Base-by-base conservation (phyloP, 805 yeast species). In the Spathaspora arborariae region DNA sequence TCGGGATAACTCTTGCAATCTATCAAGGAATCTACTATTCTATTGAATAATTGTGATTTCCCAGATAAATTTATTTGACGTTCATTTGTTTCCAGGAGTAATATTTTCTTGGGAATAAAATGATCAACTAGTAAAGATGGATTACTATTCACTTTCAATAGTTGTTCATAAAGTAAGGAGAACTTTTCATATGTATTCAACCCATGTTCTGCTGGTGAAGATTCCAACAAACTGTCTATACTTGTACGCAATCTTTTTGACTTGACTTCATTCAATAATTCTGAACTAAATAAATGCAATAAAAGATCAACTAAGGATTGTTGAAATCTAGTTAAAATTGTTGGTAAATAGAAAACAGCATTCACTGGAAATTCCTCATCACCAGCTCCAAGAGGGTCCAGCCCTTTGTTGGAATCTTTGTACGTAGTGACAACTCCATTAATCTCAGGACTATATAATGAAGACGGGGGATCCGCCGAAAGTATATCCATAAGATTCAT, bases 91-190 rank as follows among this genome's bases (percentile, higher is more conserved):
- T 84, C 87, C 82, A 81, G 78, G 34, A 84, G 65, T 13, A 87
- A 59, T 51, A 85, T 65, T 46, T 82, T 84, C 53, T 81, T 80
- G 6, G 94, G 90, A 60, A 85, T 81, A 55, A 80, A 87, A 61
- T 87, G 94, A 53, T 85, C 87, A 24, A 86, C 91, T 38, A 87
- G 60, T 35, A 87, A 64, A 37, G 84, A 80, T 2, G 92, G 88
- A 62, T 87, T 91, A 54, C 77, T 81, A 2, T 77, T 68, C 0
- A 82, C 64, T n/a, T 75, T 72, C 33, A 69, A 57, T 4, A 83
- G 58, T 53, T 77, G 81, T 5, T 73, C 69, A 39, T 70, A 60
- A 46, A 78, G 57, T 46, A 79, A 54, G 36, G 67, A 61, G n/a
- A 76, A 60, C 51, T 74, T 58, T 9, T 75, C 74, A 20, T 49